phyloP scores from a whole-genome alignment of 2,329 filamentous ascomycete genomes.

The Lasiodiplodia theobromae region DNA sequence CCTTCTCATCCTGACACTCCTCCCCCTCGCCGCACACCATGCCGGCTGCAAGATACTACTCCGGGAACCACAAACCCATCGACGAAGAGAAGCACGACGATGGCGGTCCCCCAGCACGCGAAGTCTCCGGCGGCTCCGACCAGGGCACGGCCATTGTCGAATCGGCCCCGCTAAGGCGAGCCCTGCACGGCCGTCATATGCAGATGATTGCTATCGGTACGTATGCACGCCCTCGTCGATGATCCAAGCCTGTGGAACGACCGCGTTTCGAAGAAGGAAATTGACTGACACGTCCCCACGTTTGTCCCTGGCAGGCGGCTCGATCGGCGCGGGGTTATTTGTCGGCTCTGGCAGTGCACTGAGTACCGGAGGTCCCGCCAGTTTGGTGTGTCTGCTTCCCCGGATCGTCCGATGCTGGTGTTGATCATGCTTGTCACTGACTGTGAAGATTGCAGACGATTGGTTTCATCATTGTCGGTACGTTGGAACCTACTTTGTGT shows the following conservation, averaged over 20 bases:
- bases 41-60: background rate
- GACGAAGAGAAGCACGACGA: background rate
- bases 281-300: background rate
- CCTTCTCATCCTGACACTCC: no score
- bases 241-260: background rate
- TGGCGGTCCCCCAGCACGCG: background rate
- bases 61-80: background rate
- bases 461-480: slow-evolving; percentile 41
- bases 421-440: slow-evolving; percentile 37
- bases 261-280: background rate
- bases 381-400: slow-evolving; percentile 31
- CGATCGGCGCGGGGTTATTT: slow-evolving; percentile 75
- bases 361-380: slow-evolving; percentile 46
- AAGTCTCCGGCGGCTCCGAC: background rate
- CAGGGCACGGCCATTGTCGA: slow-evolving; percentile 4
- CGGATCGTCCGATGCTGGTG: background rate
- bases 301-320: slow-evolving; percentile 54
- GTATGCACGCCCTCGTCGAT: background rate
- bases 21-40: background rate
- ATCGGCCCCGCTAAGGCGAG: slow-evolving; percentile 29
- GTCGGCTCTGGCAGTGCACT: slow-evolving; percentile 69
- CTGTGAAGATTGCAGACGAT: slow-evolving; percentile 53
- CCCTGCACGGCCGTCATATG: slow-evolving; percentile 65
- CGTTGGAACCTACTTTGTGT: background rate
- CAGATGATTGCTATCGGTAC: slow-evolving; percentile 67